These are phyloP conservation scores for Phytophthora ramorum DNA, from an alignment of 352 stramenopile species.

Conservation along the genomic window DNA sequence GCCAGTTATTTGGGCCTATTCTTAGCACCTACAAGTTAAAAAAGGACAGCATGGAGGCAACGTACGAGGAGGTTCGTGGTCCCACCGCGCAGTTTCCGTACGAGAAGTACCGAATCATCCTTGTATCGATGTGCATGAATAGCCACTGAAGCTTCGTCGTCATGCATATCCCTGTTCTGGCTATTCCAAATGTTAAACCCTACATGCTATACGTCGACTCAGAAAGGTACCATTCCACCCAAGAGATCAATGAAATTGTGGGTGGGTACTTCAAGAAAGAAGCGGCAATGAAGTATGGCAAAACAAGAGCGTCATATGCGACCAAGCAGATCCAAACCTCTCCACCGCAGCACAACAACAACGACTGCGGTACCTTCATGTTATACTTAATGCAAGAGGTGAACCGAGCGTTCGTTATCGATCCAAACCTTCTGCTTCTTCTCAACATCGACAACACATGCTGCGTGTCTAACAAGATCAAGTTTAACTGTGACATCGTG, in stretches of 20 bases:
- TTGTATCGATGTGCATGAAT: constrained; percentile 7
- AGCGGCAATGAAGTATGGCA: not conserved
- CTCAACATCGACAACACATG: not conserved
- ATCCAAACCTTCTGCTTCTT: not conserved
- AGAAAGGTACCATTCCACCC: not conserved
- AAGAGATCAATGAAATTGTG: not conserved
- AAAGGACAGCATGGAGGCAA: too few relatives aligned
- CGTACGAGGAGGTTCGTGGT: too few relatives aligned
- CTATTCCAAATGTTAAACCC: not conserved
- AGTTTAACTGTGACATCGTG: not conserved
- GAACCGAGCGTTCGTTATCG: not conserved
- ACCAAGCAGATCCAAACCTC: not conserved
- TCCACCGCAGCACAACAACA: not conserved
- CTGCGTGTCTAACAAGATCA: not conserved
- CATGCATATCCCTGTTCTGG: constrained; percentile 1
- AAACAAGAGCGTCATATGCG: not conserved
- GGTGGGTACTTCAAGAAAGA: constrained; percentile 4
- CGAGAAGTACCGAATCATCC: not conserved
- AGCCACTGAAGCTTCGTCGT: constrained; percentile 6
- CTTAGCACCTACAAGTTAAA: too few relatives aligned
- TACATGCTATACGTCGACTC: constrained; percentile 1
- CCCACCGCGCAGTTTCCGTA: too few relatives aligned
- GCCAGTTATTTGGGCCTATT: too few relatives aligned
- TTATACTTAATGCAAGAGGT: not conserved
- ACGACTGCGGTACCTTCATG: constrained; percentile 8